Percentiles rank a stretch among this genome's conserved stretches.
phyloP scores from a whole-genome alignment of 108 stramenopile species.

The Cyclotella sp. region DNA sequence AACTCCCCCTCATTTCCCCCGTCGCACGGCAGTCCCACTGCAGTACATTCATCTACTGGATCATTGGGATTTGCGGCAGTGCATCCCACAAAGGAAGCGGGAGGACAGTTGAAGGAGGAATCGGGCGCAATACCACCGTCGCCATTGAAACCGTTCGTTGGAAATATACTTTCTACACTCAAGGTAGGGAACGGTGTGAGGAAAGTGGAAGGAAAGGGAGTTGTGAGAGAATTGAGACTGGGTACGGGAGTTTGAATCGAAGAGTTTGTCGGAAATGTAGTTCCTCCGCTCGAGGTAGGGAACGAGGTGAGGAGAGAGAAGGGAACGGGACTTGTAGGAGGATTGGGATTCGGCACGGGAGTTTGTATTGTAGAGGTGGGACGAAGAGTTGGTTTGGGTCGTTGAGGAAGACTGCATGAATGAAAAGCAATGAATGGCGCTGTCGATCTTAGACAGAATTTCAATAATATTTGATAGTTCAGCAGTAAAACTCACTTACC shows the following conservation, averaged over 20 bases:
- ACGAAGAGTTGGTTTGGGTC: conserved; percentile 8
- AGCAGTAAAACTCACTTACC: conserved; percentile 3
- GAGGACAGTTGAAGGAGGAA: conserved; percentile 9
- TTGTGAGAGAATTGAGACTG: too few species aligned
- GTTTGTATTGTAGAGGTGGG: background rate
- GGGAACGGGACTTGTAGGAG: background rate
- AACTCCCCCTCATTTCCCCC: conserved; percentile 20
- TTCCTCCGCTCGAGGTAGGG: background rate
- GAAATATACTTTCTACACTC: background rate
- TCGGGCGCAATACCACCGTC: conserved; percentile 6
- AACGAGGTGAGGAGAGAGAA: background rate
- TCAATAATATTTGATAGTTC: background rate
- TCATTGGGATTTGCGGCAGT: conserved; percentile 21
- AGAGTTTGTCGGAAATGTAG: conserved; percentile 3
- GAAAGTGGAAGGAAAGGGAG: too few species aligned
- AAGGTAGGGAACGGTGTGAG: background rate
- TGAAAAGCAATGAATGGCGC: background rate
- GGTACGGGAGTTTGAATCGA: too few species aligned
- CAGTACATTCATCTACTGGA: conserved; percentile 24
- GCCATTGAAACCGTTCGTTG: background rate
- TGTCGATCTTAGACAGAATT: background rate
- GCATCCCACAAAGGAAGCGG: conserved; percentile 25
- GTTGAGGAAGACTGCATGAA: background rate
- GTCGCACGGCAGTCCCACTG: conserved; percentile 24
- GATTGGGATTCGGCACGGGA: background rate